Conservation (phyloP, 2,329 filamentous ascomycete genomes). For the Cercospora sp. region DNA sequence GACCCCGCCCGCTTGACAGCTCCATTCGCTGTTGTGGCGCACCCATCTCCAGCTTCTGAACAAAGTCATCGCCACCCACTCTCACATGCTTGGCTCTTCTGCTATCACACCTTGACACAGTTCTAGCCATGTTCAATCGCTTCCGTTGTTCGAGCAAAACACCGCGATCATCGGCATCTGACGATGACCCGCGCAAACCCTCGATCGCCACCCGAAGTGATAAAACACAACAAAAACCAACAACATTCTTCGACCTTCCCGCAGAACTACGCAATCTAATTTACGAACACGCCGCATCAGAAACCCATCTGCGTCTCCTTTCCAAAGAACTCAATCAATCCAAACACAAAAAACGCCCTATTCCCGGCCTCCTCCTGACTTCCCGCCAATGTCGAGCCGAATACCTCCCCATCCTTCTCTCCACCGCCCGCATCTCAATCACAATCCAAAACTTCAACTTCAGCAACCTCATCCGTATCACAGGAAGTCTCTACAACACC, state of each 20-base stretch:
- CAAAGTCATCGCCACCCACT: neutral
- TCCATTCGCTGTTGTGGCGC: neutral
- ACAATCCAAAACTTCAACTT: slow-evolving; percentile 34
- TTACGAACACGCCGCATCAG: slow-evolving; percentile 28
- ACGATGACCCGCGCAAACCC: neutral
- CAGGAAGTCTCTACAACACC: slow-evolving; percentile 29
- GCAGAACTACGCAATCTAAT: slow-evolving; percentile 36
- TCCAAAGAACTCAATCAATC: neutral
- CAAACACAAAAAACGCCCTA: neutral
- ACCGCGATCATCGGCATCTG: neutral
- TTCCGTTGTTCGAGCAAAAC: slow-evolving; percentile 4
- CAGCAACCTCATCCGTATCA: slow-evolving; percentile 26
- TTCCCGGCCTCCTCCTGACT: slow-evolving; percentile 32
- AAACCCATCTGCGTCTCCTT: slow-evolving; percentile 16
- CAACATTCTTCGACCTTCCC: slow-evolving; percentile 36
- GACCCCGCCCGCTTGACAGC: slow-evolving; percentile 2
- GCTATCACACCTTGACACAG: neutral
- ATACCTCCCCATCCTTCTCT: slow-evolving; percentile 33
- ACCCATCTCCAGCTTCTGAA: neutral
- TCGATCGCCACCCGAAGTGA: slow-evolving; percentile 14
- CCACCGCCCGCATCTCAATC: slow-evolving; percentile 25
- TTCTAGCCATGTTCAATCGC: slow-evolving; percentile 1
- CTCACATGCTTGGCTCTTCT: neutral
- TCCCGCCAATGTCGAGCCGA: slow-evolving; percentile 30
- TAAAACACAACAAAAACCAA: neutral